Conservation (phyloP, 2,329 filamentous ascomycete species). For the Xylaria sp. region DNA sequence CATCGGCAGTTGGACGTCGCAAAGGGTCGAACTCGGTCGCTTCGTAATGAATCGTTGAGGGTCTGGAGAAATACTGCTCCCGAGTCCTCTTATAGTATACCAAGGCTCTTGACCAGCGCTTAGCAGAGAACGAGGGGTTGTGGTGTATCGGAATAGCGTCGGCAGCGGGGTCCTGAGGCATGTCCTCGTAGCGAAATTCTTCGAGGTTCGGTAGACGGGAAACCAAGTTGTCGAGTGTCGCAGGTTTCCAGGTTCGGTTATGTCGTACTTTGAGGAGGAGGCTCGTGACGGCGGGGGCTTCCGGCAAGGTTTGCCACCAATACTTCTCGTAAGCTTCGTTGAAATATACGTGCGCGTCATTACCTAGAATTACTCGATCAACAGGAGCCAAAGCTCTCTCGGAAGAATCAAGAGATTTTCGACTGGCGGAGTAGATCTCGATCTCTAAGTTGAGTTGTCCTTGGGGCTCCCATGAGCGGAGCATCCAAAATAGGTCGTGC, state of each 20-base stretch:
- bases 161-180: slow-evolving; percentile 2
- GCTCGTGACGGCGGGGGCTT: slow-evolving; percentile 2
- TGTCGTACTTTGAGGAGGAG: slow-evolving; percentile 2
- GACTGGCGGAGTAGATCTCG: slow-evolving; percentile 1
- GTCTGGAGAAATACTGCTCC: not conserved
- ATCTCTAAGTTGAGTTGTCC: slow-evolving; percentile 4
- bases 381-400: not conserved
- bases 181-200: not conserved
- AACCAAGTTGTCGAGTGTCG: slow-evolving; percentile 1
- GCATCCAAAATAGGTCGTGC: slow-evolving; percentile 10
- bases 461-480: slow-evolving; percentile 11
- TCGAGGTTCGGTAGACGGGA: slow-evolving; percentile 2
- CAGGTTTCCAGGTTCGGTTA: slow-evolving; percentile 1
- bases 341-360: slow-evolving; percentile 1
- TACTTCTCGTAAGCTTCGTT: slow-evolving; percentile 8
- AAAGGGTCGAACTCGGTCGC: slow-evolving; percentile 4
- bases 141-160: slow-evolving; percentile 1
- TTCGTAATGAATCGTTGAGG: not conserved
- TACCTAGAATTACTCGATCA: slow-evolving; percentile 1
- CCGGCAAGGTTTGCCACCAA: slow-evolving; percentile 10
- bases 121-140: slow-evolving; percentile 1
- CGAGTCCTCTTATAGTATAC: not conserved
- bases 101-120: slow-evolving; percentile 2
- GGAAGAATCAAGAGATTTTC: not conserved
- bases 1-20: slow-evolving; percentile 1